These are phyloP conservation scores for Picocystis sp. DNA, from an alignment of 163 green algal genomes.

Conservation along the genomic window DNA sequence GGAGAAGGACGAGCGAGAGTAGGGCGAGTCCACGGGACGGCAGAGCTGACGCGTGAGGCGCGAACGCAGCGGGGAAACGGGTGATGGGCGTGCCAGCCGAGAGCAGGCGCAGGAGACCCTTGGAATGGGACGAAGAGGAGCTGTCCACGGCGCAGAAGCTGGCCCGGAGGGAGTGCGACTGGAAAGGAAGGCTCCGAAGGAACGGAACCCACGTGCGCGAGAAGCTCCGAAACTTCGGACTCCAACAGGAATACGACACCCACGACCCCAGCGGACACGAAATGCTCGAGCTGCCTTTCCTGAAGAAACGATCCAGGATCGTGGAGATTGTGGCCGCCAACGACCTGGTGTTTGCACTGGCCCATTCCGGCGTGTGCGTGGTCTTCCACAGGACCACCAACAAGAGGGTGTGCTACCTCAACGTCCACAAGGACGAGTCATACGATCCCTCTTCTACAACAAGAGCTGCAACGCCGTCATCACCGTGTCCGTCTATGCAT, in stretches of 20 bases:
- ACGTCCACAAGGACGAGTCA: conserved; percentile 19
- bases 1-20: too few species aligned
- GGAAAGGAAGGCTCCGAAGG: not conserved
- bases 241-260: conserved; percentile 27
- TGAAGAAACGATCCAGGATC: conserved; percentile 23
- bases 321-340: conserved; percentile 27
- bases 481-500: conserved; percentile 19
- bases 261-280: conserved; percentile 16
- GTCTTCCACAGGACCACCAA: conserved; percentile 24
- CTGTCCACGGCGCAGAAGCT: conserved; percentile 3
- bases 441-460: conserved; percentile 26
- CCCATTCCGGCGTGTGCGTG: conserved; percentile 26
- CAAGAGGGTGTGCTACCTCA: conserved; percentile 23
- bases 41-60: too few species aligned
- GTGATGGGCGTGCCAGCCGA: too few species aligned
- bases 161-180: conserved; percentile 4
- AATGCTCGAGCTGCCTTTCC: conserved; percentile 16
- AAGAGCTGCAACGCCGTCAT: conserved; percentile 21
- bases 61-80: too few species aligned
- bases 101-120: too few species aligned
- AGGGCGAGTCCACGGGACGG: too few species aligned
- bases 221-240: conserved; percentile 8
- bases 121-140: too few species aligned
- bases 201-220: conserved; percentile 1
- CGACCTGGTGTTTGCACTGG: conserved; percentile 27